A percentile compares a stretch with the other conserved stretches of the same genome.
Evolutionary conservation across 2,329 filamentous ascomycete genomes (phyloP).

Genomic region (Leptographium wingfieldii): DNA sequence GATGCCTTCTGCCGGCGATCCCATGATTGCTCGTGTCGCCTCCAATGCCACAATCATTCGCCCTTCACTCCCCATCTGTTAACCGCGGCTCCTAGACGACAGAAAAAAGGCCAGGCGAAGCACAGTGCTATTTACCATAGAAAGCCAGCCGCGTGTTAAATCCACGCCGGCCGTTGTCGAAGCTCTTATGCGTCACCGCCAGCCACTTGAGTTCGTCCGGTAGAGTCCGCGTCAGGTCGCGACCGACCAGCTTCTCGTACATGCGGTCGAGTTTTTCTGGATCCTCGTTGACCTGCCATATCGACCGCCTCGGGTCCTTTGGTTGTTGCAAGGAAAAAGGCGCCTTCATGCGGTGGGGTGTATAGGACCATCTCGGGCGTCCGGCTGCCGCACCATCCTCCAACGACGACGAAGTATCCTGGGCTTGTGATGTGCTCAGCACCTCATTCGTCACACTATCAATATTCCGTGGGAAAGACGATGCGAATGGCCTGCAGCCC

Average conservation of each 20-base stretch:
- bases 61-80: slow-evolving; percentile 7
- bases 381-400: neutral
- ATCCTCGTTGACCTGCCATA: slow-evolving; percentile 63
- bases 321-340: slow-evolving; percentile 50
- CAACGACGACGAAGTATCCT: neutral
- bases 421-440: neutral
- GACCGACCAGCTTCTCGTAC: slow-evolving; percentile 65
- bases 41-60: slow-evolving; percentile 17
- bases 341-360: slow-evolving; percentile 57
- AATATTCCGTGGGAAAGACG: neutral
- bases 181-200: slow-evolving; percentile 95
- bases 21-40: slow-evolving; percentile 16
- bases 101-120: neutral
- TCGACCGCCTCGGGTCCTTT: slow-evolving; percentile 37
- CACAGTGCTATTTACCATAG: slow-evolving; percentile 45
- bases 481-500: neutral
- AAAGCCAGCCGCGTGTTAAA: slow-evolving; percentile 92
- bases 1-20: neutral
- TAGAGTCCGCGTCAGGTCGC: slow-evolving; percentile 57
- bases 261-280: slow-evolving; percentile 62
- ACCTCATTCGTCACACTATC: neutral
- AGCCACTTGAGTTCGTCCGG: slow-evolving; percentile 94
- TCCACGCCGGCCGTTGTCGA: slow-evolving; percentile 84
- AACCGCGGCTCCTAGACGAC: neutral
- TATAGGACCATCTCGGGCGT: slow-evolving; percentile 56